Conservation (phyloP, 2,329 filamentous ascomycete species). For the Cryphonectria radicalis region DNA sequence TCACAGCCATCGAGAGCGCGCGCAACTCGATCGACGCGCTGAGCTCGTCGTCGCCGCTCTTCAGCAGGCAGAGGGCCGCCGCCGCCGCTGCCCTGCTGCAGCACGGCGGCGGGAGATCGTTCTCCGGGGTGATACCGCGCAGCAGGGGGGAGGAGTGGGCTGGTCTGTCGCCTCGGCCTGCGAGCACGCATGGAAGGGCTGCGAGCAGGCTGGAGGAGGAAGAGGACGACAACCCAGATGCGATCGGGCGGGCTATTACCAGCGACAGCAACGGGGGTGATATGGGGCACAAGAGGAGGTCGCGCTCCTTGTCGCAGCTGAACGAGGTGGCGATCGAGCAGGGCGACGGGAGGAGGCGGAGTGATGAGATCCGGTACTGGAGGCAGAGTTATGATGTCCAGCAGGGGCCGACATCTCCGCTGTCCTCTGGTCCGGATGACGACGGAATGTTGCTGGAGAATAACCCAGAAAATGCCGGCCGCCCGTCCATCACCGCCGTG, state of each 20-base stretch:
- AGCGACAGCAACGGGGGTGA: conserved; percentile 47
- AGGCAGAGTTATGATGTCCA: conserved; percentile 58
- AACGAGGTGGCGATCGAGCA: conserved; percentile 41
- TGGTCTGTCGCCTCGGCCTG: conserved; percentile 64
- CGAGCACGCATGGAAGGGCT: conserved; percentile 58
- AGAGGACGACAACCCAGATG: conserved; percentile 49
- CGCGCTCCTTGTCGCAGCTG: conserved; percentile 62
- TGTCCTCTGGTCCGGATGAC: conserved; percentile 43
- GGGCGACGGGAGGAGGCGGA: conserved; percentile 46
- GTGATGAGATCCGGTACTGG: conserved; percentile 68
- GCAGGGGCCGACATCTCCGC: conserved; percentile 54
- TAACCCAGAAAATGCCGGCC: conserved; percentile 33
- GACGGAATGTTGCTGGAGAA: conserved; percentile 16
- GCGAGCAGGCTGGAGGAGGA: conserved; percentile 42
- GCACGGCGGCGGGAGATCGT: conserved; percentile 36
- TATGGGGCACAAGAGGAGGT: conserved; percentile 55
- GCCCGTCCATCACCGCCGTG: conserved; percentile 39
- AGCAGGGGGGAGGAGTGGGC: conserved; percentile 50
- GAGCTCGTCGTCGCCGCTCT: conserved; percentile 27
- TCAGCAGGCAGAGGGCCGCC: conserved; percentile 46
- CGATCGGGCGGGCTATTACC: conserved; percentile 66
- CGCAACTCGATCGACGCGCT: conserved; percentile 56
- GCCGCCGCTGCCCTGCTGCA: conserved; percentile 40
- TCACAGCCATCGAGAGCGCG: conserved; percentile 56
- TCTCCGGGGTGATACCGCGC: conserved; percentile 35